Evolutionary conservation across 108 stramenopile species (phyloP).

Genomic region (Pseudonitzschia delicatissima): DNA sequence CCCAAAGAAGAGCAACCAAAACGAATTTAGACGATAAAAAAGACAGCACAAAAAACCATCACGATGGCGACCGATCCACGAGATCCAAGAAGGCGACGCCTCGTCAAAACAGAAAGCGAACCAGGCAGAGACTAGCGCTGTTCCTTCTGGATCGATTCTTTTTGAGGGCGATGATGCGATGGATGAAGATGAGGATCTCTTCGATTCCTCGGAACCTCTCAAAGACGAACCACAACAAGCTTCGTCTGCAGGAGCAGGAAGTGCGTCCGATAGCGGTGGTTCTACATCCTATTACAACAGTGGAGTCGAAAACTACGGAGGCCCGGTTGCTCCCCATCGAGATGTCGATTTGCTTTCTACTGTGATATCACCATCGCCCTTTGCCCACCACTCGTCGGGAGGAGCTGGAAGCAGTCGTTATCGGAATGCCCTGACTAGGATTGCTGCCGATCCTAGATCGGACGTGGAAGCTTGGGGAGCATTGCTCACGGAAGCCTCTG

Average conservation of each 20-base stretch:
- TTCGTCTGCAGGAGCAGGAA: not conserved
- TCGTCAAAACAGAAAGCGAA: not conserved
- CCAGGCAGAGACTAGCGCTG: conserved; percentile 5
- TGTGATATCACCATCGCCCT: conserved; percentile 63
- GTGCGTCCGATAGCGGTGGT: not conserved
- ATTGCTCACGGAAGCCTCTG: conserved; percentile 64
- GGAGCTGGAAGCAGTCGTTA: conserved; percentile 75
- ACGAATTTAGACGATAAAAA: not conserved
- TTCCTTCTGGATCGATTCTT: conserved; percentile 19
- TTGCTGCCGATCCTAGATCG: conserved; percentile 47
- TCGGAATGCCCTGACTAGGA: conserved; percentile 76
- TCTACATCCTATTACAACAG: not conserved
- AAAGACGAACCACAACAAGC: conserved; percentile 9
- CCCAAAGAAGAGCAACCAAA: no score
- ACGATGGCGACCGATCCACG: conserved; percentile 20
- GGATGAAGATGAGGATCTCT: conserved; percentile 48
- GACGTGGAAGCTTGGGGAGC: conserved; percentile 88
- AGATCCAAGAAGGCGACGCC: conserved; percentile 10
- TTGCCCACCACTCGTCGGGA: conserved; percentile 63
- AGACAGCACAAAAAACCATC: not conserved
- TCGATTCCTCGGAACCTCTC: conserved; percentile 7
- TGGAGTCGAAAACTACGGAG: not conserved
- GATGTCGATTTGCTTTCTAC: conserved; percentile 23
- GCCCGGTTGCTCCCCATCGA: not conserved
- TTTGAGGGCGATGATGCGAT: conserved; percentile 43